Evolutionary conservation across 2,329 filamentous ascomycete genomes (phyloP).

Genomic region (Cercospora zeina): DNA sequence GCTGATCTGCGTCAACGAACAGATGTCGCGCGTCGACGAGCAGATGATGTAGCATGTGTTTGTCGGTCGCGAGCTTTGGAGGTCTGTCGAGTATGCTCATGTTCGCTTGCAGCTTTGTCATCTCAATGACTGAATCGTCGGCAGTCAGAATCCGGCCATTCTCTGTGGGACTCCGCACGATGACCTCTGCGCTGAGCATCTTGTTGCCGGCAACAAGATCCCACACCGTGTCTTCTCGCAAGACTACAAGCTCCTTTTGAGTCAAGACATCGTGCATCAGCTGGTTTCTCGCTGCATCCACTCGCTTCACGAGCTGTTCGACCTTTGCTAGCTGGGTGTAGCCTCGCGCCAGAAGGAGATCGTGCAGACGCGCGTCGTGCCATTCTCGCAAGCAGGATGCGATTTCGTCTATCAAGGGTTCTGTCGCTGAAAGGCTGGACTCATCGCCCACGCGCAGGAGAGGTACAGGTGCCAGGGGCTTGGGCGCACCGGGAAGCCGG

Average conservation of each 20-base stretch:
- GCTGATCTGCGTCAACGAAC: constrained; percentile 71
- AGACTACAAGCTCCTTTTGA: constrained; percentile 71
- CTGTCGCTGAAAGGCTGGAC: constrained; percentile 81
- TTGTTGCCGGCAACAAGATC: constrained; percentile 93
- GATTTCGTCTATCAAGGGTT: constrained; percentile 95
- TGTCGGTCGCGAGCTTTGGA: constrained; percentile 66
- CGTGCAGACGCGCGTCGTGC: constrained; percentile 96
- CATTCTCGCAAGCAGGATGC: constrained; percentile 95
- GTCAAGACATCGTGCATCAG: constrained; percentile 94
- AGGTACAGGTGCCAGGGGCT: constrained; percentile 87
- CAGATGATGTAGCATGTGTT: constrained; percentile 75
- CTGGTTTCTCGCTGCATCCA: constrained; percentile 84
- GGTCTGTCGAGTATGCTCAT: constrained; percentile 91
- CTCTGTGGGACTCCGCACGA: constrained; percentile 84
- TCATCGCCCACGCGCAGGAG: constrained; percentile 98
- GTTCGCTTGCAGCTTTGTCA: constrained; percentile 86
- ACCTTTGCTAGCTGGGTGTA: constrained; percentile 81
- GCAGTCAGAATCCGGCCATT: constrained; percentile 84
- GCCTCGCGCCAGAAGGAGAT: constrained; percentile 77
- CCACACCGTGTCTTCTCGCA: constrained; percentile 93
- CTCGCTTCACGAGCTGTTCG: constrained; percentile 73
- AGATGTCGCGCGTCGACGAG: constrained; percentile 83
- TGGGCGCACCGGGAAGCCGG: constrained; percentile 66
- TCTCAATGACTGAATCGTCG: constrained; percentile 87
- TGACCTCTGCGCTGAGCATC: constrained; percentile 87